phyloP scores from a whole-genome alignment of 2,329 filamentous ascomycete genomes.

The Penicillium sp. region DNA sequence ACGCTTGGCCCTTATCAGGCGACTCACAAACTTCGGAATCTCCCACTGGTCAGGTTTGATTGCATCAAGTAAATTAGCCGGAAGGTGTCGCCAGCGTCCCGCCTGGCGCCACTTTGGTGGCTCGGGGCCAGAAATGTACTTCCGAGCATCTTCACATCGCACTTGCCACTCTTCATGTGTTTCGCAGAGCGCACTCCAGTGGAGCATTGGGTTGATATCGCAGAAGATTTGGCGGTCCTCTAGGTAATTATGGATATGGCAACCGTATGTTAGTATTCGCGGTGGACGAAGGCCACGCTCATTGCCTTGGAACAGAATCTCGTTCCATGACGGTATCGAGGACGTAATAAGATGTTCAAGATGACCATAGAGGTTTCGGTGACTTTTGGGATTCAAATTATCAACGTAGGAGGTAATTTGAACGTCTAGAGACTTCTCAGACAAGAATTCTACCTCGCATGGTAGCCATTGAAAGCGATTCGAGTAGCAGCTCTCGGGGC shows the following conservation, averaged over 20 bases:
- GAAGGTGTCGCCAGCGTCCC: background rate
- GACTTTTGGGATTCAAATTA: background rate
- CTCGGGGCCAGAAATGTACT: background rate
- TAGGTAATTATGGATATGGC: background rate
- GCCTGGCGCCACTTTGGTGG: background rate
- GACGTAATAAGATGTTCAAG: background rate
- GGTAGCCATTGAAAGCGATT: constrained; percentile 19
- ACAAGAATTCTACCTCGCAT: constrained; percentile 11
- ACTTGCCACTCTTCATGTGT: background rate
- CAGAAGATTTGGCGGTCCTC: background rate
- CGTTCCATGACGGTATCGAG: background rate
- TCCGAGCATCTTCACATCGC: background rate
- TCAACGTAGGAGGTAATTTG: background rate
- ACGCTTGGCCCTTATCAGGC: background rate
- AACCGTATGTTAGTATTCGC: background rate
- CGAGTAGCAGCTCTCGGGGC: constrained; percentile 14
- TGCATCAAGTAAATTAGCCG: background rate
- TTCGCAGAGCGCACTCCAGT: background rate
- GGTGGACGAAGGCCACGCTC: background rate
- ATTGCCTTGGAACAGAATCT: background rate
- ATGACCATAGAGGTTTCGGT: background rate
- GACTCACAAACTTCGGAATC: background rate
- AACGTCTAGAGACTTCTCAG: background rate
- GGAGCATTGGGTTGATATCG: background rate
- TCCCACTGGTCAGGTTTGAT: background rate